Base-by-base conservation (phyloP, 2,329 filamentous ascomycete genomes). In the Fusarium tanahbumbuense region DNA sequence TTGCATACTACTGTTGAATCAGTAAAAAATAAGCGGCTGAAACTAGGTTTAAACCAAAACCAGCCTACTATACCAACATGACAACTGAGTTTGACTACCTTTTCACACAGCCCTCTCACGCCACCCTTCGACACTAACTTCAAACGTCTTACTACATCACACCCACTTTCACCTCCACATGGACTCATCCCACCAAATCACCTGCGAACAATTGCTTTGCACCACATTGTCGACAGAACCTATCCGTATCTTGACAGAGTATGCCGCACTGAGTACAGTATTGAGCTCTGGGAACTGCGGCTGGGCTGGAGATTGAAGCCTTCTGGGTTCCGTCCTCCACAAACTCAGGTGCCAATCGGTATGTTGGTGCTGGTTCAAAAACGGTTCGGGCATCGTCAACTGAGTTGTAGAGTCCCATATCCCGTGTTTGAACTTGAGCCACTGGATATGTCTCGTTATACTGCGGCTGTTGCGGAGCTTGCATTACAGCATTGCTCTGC, bases 221-320 rank as follows among this genome's bases (percentile, higher is more conserved):
- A 47, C 41, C 53, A n/a, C 53, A 56, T 10, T 56, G 41, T 12
- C 53, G 53, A 56, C 41, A 56, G 9, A 56, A 56, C n/a, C 22
- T 56, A 27, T 56, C 53, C 13, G 18, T 47, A 9, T 25, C 28
- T 18, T 56, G 41, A 28, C 41, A 27, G 12, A 6, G 5, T 18
- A 47, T 8, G 13, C 53, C 53, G 7, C 53, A 56, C 41, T 56
- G 53, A 23, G 53, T 56, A 27, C 28, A 56, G 28, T 56, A 56
- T 6, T 28, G 12, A 22, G n/a, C 6, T 25, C n/a, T 47, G 3
- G 30, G 47, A 7, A 3, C 22, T 47, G 28, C 9, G 12, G 5
- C 9, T 28, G 22, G 28, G 15, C 52, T 7, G 1, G 11, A 12
- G 2, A 16, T 16, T 37, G 13, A 13, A 18, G 9, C 9, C 4